Base-by-base conservation (phyloP, 1,139 yeast species). In the Debaryomyces robertsiae region DNA sequence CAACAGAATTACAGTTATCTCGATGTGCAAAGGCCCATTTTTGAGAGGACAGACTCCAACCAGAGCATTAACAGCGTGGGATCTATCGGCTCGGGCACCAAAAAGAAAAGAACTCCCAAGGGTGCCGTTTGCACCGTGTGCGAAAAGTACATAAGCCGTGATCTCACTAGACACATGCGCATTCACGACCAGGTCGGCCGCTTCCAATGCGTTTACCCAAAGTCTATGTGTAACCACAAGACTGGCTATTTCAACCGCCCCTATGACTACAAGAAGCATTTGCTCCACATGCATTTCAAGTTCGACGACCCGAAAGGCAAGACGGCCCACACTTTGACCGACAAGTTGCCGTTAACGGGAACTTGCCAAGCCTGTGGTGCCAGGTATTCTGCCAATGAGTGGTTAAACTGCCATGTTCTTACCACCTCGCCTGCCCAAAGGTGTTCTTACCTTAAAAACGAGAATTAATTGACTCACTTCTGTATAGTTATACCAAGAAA, bases 141-240 rank as follows among this genome's bases (percentile, higher is more conserved):
- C 49, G 70, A 65, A 40, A 71, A 71, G 46, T 69, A 55, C 47
- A 73, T 73, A 41, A 64, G 70, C 42, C 53, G 78, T 40, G 78
- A 73, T 47, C 57, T 70, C 42, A 69, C 73, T 3, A 54, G 78
- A 35, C 78, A 73, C 49, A 61, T 72, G 63, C 58, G 78, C 38
- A 73, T 69, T 35, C 78, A 73, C 52, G 71, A 73, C 47, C 75
- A 69, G 41, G 55, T 67, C n/a, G 77, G 77, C 2, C 49, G 78
- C 14, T 73, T 73, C 45, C 70, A 67, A 50, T 73, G 78, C 49
- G 72, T 71, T 18, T 73, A 65, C 46, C 77, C 77, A 1, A 62
- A 63, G 37, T 55, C 51, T 14, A 61, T 60, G 62, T 73, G 78
- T 53, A 68, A 60, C 45, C 78, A 73, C 49, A 68, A 69, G 46